Base-by-base conservation (phyloP, 83 land plant genomes). In the Thuja plicata region DNA sequence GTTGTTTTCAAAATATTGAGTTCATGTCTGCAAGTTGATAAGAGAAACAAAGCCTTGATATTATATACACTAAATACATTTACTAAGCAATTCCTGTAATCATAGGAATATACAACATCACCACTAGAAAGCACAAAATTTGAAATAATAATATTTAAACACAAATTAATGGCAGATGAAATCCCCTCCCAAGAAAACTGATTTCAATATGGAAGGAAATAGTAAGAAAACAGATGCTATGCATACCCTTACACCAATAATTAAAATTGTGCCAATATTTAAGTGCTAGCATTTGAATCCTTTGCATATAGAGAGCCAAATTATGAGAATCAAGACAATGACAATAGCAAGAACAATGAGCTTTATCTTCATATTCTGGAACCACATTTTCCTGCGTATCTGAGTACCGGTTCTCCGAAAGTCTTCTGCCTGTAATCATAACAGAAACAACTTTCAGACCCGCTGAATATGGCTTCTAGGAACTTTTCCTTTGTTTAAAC, bases 341-440 rank as follows among this genome's bases (percentile, higher is more conserved):
- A 97, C 90, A 74, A 97, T 94, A 43, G 92, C 95, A 52, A 96
- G 91, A 38, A 95, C 94, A 32, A 95, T 93, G 32, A 97, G 87
- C 92, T 97, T 97, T 37, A 97, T 93, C 88, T 97, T 97, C 96
- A 96, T 95, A 91, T 97, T 97, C 88, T 95, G 95, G n/a, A 94
- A 92, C 97, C 99, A 97, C 97, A 97, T 97, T 90, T 95, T 97
- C 84, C 96, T 79, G 40, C 96, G 91, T 9, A 97, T 84, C 84
- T 92, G 93, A 52, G 88, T 92, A 24, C 98, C 98, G 86, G 92
- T 91, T 52, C 91, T 91, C 88, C 92, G 95, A 91, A 92, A 97
- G 34, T 48, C 86, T 73, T 97, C 95, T 45, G 99, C 98, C 99
- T 96, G 93, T 70, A 89, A 62, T 50, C 50, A n/a, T 5, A 32